Conservation (phyloP, 2,329 filamentous ascomycete species). For the Saccharata proteae region DNA sequence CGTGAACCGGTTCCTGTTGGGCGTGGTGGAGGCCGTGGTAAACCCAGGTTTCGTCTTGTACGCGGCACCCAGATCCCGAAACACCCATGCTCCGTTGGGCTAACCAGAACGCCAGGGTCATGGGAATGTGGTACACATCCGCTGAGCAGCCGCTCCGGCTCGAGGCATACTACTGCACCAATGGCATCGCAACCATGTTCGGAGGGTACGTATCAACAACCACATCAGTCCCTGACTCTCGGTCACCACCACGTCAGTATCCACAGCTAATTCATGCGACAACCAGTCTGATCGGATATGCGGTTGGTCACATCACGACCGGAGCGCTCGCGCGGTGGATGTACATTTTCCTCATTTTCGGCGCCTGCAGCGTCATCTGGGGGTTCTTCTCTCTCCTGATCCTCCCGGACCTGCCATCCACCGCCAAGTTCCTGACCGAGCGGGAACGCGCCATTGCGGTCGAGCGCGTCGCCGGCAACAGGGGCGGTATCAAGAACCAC, state of each 20-base stretch:
- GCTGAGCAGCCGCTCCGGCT: constrained; percentile 41
- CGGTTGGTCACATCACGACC: constrained; percentile 45
- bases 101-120: too few relatives aligned
- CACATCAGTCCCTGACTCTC: constrained; percentile 12
- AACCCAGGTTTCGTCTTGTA: constrained; percentile 26
- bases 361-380: constrained; percentile 24
- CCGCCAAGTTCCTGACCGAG: constrained; percentile 30
- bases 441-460: constrained; percentile 37
- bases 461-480: constrained; percentile 39
- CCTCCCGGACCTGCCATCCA: constrained; percentile 34
- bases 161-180: constrained; percentile 45
- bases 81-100: not conserved
- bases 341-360: constrained; percentile 48
- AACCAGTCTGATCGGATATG: constrained; percentile 40
- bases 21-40: constrained; percentile 23
- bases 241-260: not conserved
- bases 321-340: constrained; percentile 38
- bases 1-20: constrained; percentile 24
- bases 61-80: too few relatives aligned
- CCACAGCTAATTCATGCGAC: not conserved
- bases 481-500: constrained; percentile 42
- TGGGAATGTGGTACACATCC: constrained; percentile 28
- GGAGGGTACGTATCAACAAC: constrained; percentile 27
- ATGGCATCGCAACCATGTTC: constrained; percentile 50
- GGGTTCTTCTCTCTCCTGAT: constrained; percentile 25